Percentiles rank a stretch among this genome's conserved stretches.
Conservation (phyloP, 2,329 filamentous ascomycete genomes). For the Lasiodiplodia citricola region DNA sequence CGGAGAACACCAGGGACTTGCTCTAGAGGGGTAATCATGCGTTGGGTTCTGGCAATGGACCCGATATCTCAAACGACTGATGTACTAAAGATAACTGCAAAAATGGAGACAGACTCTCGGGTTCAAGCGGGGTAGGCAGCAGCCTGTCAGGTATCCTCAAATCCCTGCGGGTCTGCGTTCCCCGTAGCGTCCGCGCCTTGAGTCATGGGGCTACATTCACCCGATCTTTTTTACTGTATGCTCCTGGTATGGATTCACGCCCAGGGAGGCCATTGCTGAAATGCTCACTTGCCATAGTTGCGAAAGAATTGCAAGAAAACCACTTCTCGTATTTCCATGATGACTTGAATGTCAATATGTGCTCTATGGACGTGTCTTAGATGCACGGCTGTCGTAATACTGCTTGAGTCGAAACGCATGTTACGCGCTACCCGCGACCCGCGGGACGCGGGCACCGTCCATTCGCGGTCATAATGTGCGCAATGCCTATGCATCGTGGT, state of each 20-base stretch:
- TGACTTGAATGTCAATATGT: not conserved
- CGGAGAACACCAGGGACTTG: not conserved
- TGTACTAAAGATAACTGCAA: slow-evolving; percentile 6
- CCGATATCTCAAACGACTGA: not conserved
- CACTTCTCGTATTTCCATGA: not conserved
- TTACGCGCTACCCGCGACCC: not conserved
- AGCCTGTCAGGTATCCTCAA: not conserved
- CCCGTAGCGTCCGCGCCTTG: not conserved
- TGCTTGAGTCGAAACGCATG: not conserved
- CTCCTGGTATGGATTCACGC: not conserved
- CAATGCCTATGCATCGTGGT: not conserved
- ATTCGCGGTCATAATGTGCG: not conserved
- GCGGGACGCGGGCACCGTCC: not conserved
- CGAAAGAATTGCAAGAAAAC: not conserved
- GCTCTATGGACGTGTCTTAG: not conserved
- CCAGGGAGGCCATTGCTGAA: not conserved
- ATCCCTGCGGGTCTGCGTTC: not conserved
- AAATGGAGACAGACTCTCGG: not conserved
- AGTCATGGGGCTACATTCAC: not conserved
- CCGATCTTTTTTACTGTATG: not conserved
- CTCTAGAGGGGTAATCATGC: not conserved
- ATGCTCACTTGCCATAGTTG: not conserved
- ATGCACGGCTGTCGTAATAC: not conserved
- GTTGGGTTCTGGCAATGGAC: not conserved
- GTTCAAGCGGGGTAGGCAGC: not conserved